Evolutionary conservation across 2,329 filamentous ascomycete species (phyloP).

Genomic region (Pestalotiopsis fici): DNA sequence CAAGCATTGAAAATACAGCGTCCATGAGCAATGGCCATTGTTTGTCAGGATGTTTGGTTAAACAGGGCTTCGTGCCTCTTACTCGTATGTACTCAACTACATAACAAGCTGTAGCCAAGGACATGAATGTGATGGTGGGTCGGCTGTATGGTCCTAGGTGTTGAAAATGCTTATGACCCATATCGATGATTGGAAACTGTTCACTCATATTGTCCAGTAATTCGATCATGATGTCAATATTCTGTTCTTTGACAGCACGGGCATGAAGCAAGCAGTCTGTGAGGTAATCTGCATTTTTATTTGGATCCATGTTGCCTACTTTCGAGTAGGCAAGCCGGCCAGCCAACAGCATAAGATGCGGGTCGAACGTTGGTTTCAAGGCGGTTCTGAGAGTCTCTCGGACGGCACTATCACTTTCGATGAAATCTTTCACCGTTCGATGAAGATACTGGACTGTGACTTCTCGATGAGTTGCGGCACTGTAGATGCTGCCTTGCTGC

Average conservation of each 20-base stretch:
- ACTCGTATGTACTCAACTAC: not conserved
- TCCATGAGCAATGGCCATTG: not conserved
- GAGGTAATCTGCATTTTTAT: not conserved
- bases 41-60: not conserved
- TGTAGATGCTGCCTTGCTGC: not conserved
- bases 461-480: not conserved
- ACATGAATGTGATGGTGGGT: not conserved
- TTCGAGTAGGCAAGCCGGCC: not conserved
- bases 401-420: not conserved
- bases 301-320: too few relatives aligned
- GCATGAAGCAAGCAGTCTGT: not conserved
- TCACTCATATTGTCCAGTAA: not conserved
- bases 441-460: not conserved
- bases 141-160: too few relatives aligned
- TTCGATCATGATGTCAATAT: not conserved
- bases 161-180: too few relatives aligned
- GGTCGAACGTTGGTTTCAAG: not conserved
- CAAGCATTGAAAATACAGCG: not conserved
- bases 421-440: not conserved
- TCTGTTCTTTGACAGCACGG: not conserved
- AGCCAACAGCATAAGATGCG: not conserved
- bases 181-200: not conserved
- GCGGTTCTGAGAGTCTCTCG: not conserved
- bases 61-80: not conserved
- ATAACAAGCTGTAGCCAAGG: not conserved